Evolutionary conservation across 768 basidiomycete species (phyloP), one percentile per base, ranked within the genome.

Genomic region (Lentinula lateritia): DNA sequence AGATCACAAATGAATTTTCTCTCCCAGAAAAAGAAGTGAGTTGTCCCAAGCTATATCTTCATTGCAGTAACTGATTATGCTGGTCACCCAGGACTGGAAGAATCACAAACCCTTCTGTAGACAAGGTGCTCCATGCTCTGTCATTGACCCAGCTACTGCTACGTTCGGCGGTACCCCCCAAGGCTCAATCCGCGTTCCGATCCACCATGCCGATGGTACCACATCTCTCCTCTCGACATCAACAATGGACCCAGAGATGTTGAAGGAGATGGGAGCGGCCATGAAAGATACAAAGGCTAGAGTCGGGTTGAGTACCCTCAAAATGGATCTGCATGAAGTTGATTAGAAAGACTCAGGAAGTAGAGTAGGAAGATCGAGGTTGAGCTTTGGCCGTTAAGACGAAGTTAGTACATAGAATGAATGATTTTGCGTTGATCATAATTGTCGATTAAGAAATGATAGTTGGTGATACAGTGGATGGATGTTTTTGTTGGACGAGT

Each of bases 41-140:
- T 23, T 23, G 23, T 23, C 23, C 23, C n/a, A 58, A n/a, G n/a
- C n/a, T 41, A 5, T 46, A 16, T n/a, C 34, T 43, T 23, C 23
- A 23, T 23, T 23, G 23, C 23, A 23, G 23, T 23, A 1, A 23
- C 23, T 23, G 23, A 23, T 23, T 23, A 23, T 23, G 23, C 1
- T 23, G 23, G 23, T 23, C 23, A 23, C 23, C 43, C 18, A 69
- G 61, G 73, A 75, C 61, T 75, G 74, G 75, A 70, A 70, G 50
- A 74, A 66, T 62, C 75, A 76, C 66, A 76, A 74, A 61, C 71
- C 72, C 1, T 75, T 71, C 64, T 76, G 74, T 62, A 66, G 56
- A 23, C 67, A 71, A 0, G 72, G 72, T 9, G 71, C 71, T 5
- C 64, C 67, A 5, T 75, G 74, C 58, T 73, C 71, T 5, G 66